Base-by-base conservation (phyloP, 352 stramenopile genomes). In the Globisporangium irregulare region DNA sequence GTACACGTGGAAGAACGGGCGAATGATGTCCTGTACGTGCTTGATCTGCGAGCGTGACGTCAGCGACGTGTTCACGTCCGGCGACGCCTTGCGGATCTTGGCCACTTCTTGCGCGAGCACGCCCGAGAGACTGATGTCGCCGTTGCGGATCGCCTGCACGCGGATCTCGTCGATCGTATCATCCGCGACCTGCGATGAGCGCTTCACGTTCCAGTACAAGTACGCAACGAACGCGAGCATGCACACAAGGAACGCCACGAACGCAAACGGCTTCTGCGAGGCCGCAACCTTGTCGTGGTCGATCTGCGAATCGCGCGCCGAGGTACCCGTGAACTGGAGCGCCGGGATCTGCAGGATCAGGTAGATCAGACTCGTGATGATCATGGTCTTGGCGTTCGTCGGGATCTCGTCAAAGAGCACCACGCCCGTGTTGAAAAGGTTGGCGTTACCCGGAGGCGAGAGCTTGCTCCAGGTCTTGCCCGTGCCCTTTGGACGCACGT, bases 311-410 rank as follows among this genome's bases (percentile, higher is more conserved):
- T 94, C 83, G 59, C 90, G 77, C 12, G 59, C 57, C 25, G 65
- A 64, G 24, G 83, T 93, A 32, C 86, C 86, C 20, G 97, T 92
- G 82, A 96, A 98, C 60, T 87, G 85, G 12, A 97, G 85, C 24
- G 95, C 95, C 1, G 93, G 94, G 50, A 98, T 73, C 76, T 99
- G 94, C 67, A 99, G 93, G 48, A 99, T 91, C 56, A 99, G 82
- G 75, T 99, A 99, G 69, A 97, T 97, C 66, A 98, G 72, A 25
- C 90, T 91, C 27, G 96, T 98, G 56, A 92, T 62, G 38, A 97
- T 87, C 91, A 98, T 98, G 63, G 97, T 94, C 62, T 84, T 84
- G 59, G 89, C 92, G 65, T 94, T 97, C 53, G 89, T 89, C 59
- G 82, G 80, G 65, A 99, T 97, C 71, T 95, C 86, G 48, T 90